Evolutionary conservation across 345 rosid genomes (phyloP), one percentile per base, ranked within the genome.

Genomic region (Bruguiera gymnorhiza): DNA sequence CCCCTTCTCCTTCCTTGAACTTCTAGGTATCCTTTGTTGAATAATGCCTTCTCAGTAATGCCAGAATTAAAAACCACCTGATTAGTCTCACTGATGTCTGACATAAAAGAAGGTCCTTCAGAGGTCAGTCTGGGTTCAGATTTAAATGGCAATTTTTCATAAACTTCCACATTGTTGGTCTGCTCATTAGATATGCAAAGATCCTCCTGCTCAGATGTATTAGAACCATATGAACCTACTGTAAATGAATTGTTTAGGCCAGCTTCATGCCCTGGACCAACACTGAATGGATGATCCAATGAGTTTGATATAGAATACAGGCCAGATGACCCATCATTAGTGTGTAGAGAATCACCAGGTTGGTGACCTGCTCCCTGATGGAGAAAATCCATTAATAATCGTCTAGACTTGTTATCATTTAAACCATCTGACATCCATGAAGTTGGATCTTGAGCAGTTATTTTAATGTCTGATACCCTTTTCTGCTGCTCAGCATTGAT

Each of bases 341-440:
- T 69, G 69, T 81, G 83, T 50, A 71, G 55, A 5, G 80, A 71
- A 69, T 77, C 79, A 37, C 70, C 53, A 31, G 78, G 65, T 57
- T 79, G 86, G 60, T 77, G 78, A 8, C 80, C 84, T 31, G 85
- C 74, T 67, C 81, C 81, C 76, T 78, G 84, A 79, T 82, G 85
- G 26, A 87, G 89, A 70, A 87, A 73, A 8, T 85, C 83, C 89
- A 87, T 81, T 72, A 87, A 75, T 68, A 84, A 72, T 70, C 56
- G 83, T 68, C 83, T 84, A 30, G 92, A 85, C 66, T 82, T 84
- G 75, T 87, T 85, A 68, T 87, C 88, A 74, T 76, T 76, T 36
- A 76, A 66, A 69, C 79, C 83, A 31, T 84, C 89, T 30, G 88
- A 79, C 84, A 84, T 81, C 92, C 92, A 87, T 48, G 76, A 79